Conservation (phyloP, 352 stramenopile species). For the Phytophthora europaea region DNA sequence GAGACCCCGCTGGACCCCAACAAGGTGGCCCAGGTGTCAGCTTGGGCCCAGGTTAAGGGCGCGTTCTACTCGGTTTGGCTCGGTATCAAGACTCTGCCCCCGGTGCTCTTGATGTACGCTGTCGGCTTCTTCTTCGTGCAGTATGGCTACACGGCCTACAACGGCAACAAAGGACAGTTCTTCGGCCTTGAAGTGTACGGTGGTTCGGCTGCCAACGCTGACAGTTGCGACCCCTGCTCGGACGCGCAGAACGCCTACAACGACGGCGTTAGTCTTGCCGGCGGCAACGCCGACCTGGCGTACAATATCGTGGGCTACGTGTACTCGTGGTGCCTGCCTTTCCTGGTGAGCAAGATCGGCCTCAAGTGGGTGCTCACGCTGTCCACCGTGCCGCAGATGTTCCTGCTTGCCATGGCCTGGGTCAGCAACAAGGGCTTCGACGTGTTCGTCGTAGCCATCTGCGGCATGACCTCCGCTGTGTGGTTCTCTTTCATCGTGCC, state of each 20-base stretch:
- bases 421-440: constrained; percentile 42
- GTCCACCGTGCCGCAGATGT: constrained; percentile 45
- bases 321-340: constrained; percentile 43
- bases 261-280: constrained; percentile 50
- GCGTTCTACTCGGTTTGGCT: constrained; percentile 44
- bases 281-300: constrained; percentile 39
- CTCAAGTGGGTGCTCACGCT: constrained; percentile 46
- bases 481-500: constrained; percentile 32
- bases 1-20: constrained; percentile 44
- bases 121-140: constrained; percentile 44
- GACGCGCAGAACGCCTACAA: constrained; percentile 49
- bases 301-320: constrained; percentile 57
- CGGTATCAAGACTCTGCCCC: constrained; percentile 40
- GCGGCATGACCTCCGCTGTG: constrained; percentile 50
- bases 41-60: constrained; percentile 24
- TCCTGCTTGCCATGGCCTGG: constrained; percentile 57
- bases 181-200: constrained; percentile 52
- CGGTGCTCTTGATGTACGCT: constrained; percentile 38
- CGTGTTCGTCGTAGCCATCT: constrained; percentile 48
- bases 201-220: constrained; percentile 19
- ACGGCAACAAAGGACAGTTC: constrained; percentile 59
- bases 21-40: constrained; percentile 20
- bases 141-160: constrained; percentile 58
- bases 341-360: constrained; percentile 52
- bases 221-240: constrained; percentile 37